These are phyloP conservation scores for Globisporangium solare DNA, from an alignment of 352 stramenopile genomes.

Conservation along the genomic window DNA sequence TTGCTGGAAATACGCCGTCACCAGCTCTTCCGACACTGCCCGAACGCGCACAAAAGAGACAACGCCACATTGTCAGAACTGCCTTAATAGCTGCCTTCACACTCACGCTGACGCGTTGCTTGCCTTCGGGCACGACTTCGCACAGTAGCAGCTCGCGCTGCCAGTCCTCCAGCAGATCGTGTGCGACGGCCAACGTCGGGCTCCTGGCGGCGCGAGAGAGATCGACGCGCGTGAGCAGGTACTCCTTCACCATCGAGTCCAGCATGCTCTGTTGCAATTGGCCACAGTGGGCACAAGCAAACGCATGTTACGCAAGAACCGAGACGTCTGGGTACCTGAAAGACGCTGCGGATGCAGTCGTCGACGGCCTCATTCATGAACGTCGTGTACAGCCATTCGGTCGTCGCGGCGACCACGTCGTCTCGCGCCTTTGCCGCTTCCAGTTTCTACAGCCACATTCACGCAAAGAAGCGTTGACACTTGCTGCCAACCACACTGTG, in stretches of 20 bases:
- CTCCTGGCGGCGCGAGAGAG: constrained; percentile 25
- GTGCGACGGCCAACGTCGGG: constrained; percentile 16
- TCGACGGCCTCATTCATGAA: constrained; percentile 19
- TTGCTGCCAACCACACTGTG: not conserved
- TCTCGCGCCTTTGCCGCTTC: constrained; percentile 15
- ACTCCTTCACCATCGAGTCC: constrained; percentile 31
- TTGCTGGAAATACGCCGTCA: constrained; percentile 4
- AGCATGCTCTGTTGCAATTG: constrained; percentile 16
- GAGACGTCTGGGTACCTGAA: constrained; percentile 16
- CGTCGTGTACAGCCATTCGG: constrained; percentile 7
- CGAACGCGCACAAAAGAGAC: not conserved
- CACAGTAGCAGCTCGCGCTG: constrained; percentile 20
- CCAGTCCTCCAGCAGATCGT: constrained; percentile 33
- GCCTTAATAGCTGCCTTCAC: not conserved
- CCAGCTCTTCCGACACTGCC: constrained; percentile 1
- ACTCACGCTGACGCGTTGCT: not conserved
- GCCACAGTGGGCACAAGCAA: too few species aligned
- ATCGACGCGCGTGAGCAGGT: constrained; percentile 25
- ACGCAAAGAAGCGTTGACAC: constrained; percentile 3
- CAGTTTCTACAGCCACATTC: constrained; percentile 15
- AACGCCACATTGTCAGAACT: not conserved
- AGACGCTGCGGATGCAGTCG: constrained; percentile 24
- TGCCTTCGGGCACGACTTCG: constrained; percentile 36
- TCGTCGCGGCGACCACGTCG: constrained; percentile 17
- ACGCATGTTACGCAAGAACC: not conserved